Evolutionary conservation across 1,284 basidiomycete species (phyloP).

Genomic region (Ceratobasidium sp.): DNA sequence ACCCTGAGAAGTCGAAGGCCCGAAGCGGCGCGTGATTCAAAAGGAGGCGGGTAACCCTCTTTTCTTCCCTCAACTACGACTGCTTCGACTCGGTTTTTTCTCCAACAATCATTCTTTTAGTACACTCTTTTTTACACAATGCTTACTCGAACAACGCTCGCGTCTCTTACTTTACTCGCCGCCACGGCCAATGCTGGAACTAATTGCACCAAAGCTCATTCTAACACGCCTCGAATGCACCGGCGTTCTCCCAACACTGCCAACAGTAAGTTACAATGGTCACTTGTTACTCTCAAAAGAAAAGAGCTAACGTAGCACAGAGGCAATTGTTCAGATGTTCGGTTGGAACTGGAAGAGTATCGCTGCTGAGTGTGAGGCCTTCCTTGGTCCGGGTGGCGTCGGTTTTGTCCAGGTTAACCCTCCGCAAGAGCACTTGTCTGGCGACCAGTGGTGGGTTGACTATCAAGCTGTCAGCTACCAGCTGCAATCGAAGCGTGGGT

Average conservation of each 20-base stretch:
- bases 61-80: conserved; percentile 3
- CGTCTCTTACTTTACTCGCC: conserved; percentile 30
- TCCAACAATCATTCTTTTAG: conserved; percentile 24
- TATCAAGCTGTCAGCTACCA: conserved; percentile 69
- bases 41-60: neutral
- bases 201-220: conserved; percentile 18
- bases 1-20: neutral
- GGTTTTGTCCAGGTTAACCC: conserved; percentile 49
- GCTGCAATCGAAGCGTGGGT: conserved; percentile 51
- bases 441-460: conserved; percentile 76
- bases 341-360: conserved; percentile 49
- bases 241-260: conserved; percentile 22
- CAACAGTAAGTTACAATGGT: conserved; percentile 19
- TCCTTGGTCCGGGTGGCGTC: conserved; percentile 46
- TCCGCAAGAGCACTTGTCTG: conserved; percentile 54
- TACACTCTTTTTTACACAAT: conserved; percentile 22
- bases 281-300: neutral
- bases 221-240: conserved; percentile 2
- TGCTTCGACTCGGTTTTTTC: conserved; percentile 2
- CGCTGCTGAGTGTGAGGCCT: conserved; percentile 47
- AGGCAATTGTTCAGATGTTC: conserved; percentile 48
- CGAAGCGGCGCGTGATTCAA: neutral
- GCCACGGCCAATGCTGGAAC: conserved; percentile 16
- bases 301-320: conserved; percentile 24
- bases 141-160: conserved; percentile 34